Base-by-base conservation (phyloP, 2,329 filamentous ascomycete genomes). In the Fusarium subtropicale region DNA sequence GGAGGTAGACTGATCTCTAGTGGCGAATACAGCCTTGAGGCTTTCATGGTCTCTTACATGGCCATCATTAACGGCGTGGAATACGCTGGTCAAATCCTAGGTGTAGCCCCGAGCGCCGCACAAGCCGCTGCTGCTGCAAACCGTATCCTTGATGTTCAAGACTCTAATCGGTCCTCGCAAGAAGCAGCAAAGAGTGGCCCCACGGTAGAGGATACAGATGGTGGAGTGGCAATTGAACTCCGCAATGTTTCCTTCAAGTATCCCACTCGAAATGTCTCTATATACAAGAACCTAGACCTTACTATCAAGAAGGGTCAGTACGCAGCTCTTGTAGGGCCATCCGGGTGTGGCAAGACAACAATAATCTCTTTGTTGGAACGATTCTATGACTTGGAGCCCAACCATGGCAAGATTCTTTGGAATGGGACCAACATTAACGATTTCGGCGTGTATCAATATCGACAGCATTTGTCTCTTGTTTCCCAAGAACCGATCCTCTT, bases 401-500 rank as follows among this genome's bases (percentile, higher is more conserved):
- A 38, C 16, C 39, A 84, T 7, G 92, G 93, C 10, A 80, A 81
- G 7, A 89, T 96, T 53, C 80, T 89, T 1, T 87, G 88, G 75
- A 89, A 92, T 74, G 87, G 84, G 3, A 80, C 82, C 48, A 84
- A 90, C 69, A 87, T 93, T 42, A 76, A 81, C 2, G 75, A 82
- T 2, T 76, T 92, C 55, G 86, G 90, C 54, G 83, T 91, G 0
- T 84, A 84, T 60, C 79, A 84, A 13, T 93, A 93, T 75, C 87
- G 92, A 28, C 83, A 84, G 48, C 80, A 87, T 26, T 82, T 93
- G 10, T 90, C 90, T 1, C 84, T 94, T 0, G 92, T 94, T 0
- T 87, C 90, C 3, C 92, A 94, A 77, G 91, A 94, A 75, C 85
- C 92, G 7, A 89, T 88, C 0, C 82, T 94, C 0, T 93, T 92